phyloP scores from a whole-genome alignment of 2,329 filamentous ascomycete genomes.

The Scytalidium lignicola region DNA sequence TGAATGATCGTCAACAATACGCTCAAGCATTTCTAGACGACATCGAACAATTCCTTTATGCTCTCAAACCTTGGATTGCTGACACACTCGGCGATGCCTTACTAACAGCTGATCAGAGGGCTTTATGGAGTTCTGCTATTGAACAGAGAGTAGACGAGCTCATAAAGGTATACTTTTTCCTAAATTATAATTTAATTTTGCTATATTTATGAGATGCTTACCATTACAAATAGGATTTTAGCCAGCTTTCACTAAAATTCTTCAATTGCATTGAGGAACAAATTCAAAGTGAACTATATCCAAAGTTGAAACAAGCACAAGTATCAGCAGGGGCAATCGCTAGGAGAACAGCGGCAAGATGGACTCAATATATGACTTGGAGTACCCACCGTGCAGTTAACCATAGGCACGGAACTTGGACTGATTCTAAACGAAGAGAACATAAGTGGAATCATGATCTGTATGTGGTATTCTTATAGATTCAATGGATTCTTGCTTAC shows the following conservation, averaged over 20 bases:
- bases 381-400: constrained; percentile 11
- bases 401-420: constrained; percentile 6
- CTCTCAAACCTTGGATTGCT: constrained; percentile 7
- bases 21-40: constrained; percentile 10
- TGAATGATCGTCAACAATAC: constrained; percentile 4
- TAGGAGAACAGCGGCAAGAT: not conserved
- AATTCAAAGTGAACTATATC: constrained; percentile 2
- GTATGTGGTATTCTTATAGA: constrained; percentile 8
- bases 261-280: not conserved
- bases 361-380: constrained; percentile 9
- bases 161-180: not conserved
- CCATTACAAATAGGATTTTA: not conserved
- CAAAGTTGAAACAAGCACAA: constrained; percentile 3
- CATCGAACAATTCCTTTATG: constrained; percentile 4
- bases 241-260: not conserved
- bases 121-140: not conserved
- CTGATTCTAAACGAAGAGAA: not conserved
- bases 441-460: constrained; percentile 15
- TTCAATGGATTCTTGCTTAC: not conserved
- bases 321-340: not conserved
- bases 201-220: not conserved
- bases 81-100: constrained; percentile 9
- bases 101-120: not conserved
- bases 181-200: not conserved
- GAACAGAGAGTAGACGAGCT: not conserved